Base-by-base conservation (phyloP, 75 land plant genomes). In the Picea glauca region DNA sequence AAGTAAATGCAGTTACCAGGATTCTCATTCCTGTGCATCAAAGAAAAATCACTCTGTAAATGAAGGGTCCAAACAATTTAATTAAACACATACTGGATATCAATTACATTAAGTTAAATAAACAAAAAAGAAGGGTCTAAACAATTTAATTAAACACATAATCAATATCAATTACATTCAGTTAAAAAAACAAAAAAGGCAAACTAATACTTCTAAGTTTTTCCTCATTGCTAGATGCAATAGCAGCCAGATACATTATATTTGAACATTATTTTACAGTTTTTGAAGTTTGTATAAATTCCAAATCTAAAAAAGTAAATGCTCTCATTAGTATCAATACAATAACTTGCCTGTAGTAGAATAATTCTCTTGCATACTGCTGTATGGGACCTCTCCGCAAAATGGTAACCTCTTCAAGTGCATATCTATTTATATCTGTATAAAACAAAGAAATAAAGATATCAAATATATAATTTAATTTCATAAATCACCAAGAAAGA, bases 11-110 rank as follows among this genome's bases (percentile, higher is more conserved):
- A 17, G 50, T n/a, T 68, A 68, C 40, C 50, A 18, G 33, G 43
- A 40, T 68, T 68, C 46, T 6, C 43, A 68, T 40, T 40, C 73
- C 73, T 68, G 8, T 6, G 46, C 46, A 68, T 68, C 73, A 68
- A 43, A 63, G 46, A 2, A 17, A 17, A 40, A 4, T 40, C 6
- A 17, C 43, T 6, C 32, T 63, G 23, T 23, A 26, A 8, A 26
- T 60, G 62, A 17, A 32, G 5, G n/a, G 38, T 35, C 38, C 31
- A 32, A 13, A 32, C 18, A 65, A 65, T 65, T 65, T 65, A 46
- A 46, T 6, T 32, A 65, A 32, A 18, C 1, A 40, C 7, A 20
- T 68, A 20, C 20, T 5, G 0, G 12, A 63, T 68, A 20, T 38
- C 17, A 65, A 65, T 17, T 32, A 32, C 35, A 65, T 65, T 5